Evolutionary conservation across 495 filamentous ascomycete genomes (phyloP).

Genomic region (Penicillium arizonense): DNA sequence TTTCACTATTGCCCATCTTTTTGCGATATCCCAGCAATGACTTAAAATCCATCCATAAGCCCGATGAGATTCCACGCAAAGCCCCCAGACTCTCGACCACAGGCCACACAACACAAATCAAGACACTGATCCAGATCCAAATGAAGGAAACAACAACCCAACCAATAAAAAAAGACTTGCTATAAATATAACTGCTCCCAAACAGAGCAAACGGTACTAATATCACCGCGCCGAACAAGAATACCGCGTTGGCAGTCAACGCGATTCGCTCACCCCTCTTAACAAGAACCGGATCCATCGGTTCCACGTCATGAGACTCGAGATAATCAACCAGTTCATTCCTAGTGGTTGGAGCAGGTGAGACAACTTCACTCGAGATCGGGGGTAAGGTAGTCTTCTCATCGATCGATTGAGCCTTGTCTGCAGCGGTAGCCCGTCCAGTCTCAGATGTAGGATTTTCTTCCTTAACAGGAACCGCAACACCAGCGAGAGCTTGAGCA

Average conservation of each 20-base stretch:
- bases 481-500: constrained; percentile 6
- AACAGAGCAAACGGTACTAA: constrained; percentile 43
- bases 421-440: background rate
- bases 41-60: constrained; percentile 22
- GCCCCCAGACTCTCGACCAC: constrained; percentile 37
- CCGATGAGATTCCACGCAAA: constrained; percentile 21
- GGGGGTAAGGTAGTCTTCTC: too few relatives aligned
- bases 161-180: constrained; percentile 34
- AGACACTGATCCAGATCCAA: constrained; percentile 41
- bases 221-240: constrained; percentile 33
- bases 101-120: constrained; percentile 43
- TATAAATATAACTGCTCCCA: constrained; percentile 36
- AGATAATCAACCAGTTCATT: constrained; percentile 43
- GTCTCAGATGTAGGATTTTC: background rate
- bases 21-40: constrained; percentile 10
- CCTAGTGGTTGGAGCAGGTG: constrained; percentile 1
- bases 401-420: background rate
- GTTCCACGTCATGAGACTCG: constrained; percentile 32
- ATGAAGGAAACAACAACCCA: constrained; percentile 47
- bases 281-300: constrained; percentile 35
- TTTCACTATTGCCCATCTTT: background rate
- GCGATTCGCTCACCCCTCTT: constrained; percentile 29
- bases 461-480: constrained; percentile 12
- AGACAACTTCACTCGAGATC: background rate
- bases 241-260: constrained; percentile 24